Evolutionary conservation across 257 asterid species (phyloP).

Genomic region (Salvia splendens): DNA sequence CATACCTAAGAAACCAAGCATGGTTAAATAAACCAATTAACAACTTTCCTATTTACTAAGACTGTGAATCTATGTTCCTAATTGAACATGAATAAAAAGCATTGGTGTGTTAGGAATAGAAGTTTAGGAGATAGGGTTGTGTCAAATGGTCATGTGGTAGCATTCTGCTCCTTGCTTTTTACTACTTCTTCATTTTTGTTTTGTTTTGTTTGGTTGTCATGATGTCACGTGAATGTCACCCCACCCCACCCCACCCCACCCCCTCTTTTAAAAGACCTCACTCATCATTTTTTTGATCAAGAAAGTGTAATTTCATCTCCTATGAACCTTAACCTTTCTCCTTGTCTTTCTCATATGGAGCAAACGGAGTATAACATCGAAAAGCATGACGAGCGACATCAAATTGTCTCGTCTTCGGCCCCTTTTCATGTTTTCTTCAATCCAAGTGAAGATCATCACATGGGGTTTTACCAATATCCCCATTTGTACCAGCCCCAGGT

Average conservation of each 20-base stretch:
- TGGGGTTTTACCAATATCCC: conserved; percentile 31
- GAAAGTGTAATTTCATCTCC: neutral
- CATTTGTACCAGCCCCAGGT: conserved; percentile 41
- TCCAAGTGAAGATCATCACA: conserved; percentile 56
- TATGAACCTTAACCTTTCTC: conserved; percentile 36
- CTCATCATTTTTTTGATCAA: too few relatives aligned
- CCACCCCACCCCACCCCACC: neutral
- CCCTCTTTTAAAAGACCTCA: conserved; percentile 33
- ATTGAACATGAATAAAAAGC: too few relatives aligned
- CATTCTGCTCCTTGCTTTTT: conserved; percentile 63
- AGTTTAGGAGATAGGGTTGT: conserved; percentile 68
- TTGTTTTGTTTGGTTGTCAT: conserved; percentile 52
- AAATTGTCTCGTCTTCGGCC: conserved; percentile 39
- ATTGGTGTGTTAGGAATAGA: conserved; percentile 16
- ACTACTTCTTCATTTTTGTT: conserved; percentile 36
- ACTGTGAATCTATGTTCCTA: too few relatives aligned
- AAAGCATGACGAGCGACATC: too few relatives aligned
- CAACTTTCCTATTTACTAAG: too few relatives aligned
- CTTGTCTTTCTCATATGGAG: conserved; percentile 37
- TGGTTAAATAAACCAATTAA: too few relatives aligned
- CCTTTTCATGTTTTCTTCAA: conserved; percentile 45
- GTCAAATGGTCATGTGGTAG: conserved; percentile 87
- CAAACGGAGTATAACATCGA: conserved; percentile 21
- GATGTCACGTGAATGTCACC: conserved; percentile 63
- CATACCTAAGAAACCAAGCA: too few relatives aligned